These are phyloP conservation scores for Rachicladosporium sp. DNA, from an alignment of 2,329 filamentous ascomycete genomes.

Conservation along the genomic window DNA sequence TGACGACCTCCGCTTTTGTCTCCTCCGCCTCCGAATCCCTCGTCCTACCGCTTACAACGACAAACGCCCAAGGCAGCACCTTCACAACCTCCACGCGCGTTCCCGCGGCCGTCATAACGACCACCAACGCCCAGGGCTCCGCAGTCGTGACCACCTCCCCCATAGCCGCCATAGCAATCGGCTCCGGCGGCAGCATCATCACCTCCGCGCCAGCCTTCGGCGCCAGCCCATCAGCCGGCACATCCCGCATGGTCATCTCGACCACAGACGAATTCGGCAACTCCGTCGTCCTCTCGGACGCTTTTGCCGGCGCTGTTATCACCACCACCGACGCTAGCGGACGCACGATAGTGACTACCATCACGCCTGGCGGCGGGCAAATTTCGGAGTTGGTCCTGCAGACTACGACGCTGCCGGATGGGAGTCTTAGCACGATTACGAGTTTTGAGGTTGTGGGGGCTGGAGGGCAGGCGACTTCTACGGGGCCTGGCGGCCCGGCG, in stretches of 20 bases:
- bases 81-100: constrained; percentile 26
- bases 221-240: constrained; percentile 17
- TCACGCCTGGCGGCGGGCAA: constrained; percentile 30
- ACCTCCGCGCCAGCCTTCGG: constrained; percentile 27
- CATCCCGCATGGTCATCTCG: constrained; percentile 12
- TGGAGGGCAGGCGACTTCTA: constrained; percentile 7
- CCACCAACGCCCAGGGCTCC: constrained; percentile 28
- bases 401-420: constrained; percentile 24
- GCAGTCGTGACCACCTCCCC: constrained; percentile 26
- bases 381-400: constrained; percentile 28
- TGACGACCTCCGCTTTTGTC: constrained; percentile 29
- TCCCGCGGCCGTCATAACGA: constrained; percentile 26
- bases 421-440: constrained; percentile 29
- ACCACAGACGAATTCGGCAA: constrained; percentile 29
- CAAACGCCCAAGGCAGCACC: constrained; percentile 21
- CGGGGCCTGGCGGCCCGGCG: not conserved
- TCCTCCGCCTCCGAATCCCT: constrained; percentile 20
- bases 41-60: constrained; percentile 19
- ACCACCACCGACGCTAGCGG: constrained; percentile 32
- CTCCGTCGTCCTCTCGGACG: constrained; percentile 23
- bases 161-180: constrained; percentile 25
- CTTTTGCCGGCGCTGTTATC: constrained; percentile 26
- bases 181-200: constrained; percentile 25
- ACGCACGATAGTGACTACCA: constrained; percentile 33
- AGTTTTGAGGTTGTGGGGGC: constrained; percentile 31